phyloP scores from a whole-genome alignment of 2,329 filamentous ascomycete species.

The Exophiala oligosperma region DNA sequence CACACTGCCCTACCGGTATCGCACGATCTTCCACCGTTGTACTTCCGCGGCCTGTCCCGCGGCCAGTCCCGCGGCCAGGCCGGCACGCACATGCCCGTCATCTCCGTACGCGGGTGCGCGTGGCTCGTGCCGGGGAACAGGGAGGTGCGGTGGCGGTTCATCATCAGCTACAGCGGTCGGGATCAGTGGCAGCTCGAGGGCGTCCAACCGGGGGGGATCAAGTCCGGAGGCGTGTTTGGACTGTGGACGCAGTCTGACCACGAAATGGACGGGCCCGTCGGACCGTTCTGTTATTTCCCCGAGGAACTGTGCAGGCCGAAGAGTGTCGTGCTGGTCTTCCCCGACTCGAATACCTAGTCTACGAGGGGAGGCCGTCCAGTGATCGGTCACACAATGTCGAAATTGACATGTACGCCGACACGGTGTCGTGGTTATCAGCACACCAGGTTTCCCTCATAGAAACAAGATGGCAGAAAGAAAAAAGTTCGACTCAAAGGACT shows the following conservation, averaged over 20 bases:
- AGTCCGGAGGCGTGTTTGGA: slow-evolving; percentile 28
- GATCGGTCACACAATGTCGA: no score
- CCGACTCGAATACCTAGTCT: background rate
- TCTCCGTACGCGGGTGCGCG: slow-evolving; percentile 20
- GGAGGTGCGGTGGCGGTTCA: slow-evolving; percentile 29
- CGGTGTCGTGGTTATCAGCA: no score
- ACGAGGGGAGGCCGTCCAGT: no score
- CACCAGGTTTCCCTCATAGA: no score
- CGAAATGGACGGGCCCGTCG: slow-evolving; percentile 22
- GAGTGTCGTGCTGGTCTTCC: slow-evolving; percentile 14
- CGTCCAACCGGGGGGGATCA: slow-evolving; percentile 28
- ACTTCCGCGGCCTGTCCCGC: slow-evolving; percentile 28
- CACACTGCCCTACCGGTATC: slow-evolving; percentile 21
- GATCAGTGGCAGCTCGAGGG: slow-evolving; percentile 32
- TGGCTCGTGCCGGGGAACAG: slow-evolving; percentile 24
- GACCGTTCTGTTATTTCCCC: slow-evolving; percentile 30
- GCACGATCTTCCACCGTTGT: slow-evolving; percentile 23
- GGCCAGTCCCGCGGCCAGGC: slow-evolving; percentile 20
- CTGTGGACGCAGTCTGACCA: slow-evolving; percentile 28
- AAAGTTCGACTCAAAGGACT: no score
- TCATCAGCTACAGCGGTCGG: slow-evolving; percentile 27
- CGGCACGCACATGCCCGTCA: slow-evolving; percentile 13
- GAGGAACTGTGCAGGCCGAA: slow-evolving; percentile 26
- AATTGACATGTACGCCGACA: no score
- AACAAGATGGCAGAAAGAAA: no score